A percentile compares a stretch with the other conserved stretches of the same genome.
Evolutionary conservation across 2,329 filamentous ascomycete species (phyloP).

Genomic region (Talaromyces sp.): DNA sequence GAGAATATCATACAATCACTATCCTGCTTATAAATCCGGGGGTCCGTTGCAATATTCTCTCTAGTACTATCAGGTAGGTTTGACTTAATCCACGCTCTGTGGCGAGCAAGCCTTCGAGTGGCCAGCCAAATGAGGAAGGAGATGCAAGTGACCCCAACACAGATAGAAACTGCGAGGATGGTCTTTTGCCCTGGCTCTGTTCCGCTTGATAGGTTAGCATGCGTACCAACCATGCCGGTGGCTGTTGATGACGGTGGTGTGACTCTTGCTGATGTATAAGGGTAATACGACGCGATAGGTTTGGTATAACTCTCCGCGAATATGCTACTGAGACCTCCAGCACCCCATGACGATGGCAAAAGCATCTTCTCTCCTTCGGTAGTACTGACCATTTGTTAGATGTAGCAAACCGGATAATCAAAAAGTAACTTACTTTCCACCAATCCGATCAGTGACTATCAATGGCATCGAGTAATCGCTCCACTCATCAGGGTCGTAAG

Average conservation of each 20-base stretch:
- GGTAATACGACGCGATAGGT: conserved; percentile 57
- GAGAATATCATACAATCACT: neutral
- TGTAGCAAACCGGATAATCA: conserved; percentile 1
- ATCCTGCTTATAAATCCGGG: neutral
- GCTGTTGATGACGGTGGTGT: neutral
- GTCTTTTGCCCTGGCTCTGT: neutral
- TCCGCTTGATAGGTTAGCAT: neutral
- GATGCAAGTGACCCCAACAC: neutral
- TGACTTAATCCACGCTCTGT: neutral
- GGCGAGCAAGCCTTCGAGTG: neutral
- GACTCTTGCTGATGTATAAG: conserved; percentile 43
- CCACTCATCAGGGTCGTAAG: conserved; percentile 31
- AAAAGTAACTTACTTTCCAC: conserved; percentile 31
- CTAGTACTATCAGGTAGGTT: neutral
- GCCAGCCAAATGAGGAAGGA: neutral
- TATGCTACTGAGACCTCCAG: conserved; percentile 47
- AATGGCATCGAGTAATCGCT: conserved; percentile 31
- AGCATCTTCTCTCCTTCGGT: conserved; percentile 32
- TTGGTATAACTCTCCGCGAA: conserved; percentile 57
- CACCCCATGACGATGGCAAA: conserved; percentile 45
- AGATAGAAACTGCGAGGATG: neutral
- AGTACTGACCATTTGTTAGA: conserved; percentile 23
- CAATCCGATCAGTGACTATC: conserved; percentile 31
- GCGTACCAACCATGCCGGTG: neutral
- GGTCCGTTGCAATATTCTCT: neutral